Evolutionary conservation across 495 filamentous ascomycete species (phyloP).

Genomic region (Lichenothelia convexa): DNA sequence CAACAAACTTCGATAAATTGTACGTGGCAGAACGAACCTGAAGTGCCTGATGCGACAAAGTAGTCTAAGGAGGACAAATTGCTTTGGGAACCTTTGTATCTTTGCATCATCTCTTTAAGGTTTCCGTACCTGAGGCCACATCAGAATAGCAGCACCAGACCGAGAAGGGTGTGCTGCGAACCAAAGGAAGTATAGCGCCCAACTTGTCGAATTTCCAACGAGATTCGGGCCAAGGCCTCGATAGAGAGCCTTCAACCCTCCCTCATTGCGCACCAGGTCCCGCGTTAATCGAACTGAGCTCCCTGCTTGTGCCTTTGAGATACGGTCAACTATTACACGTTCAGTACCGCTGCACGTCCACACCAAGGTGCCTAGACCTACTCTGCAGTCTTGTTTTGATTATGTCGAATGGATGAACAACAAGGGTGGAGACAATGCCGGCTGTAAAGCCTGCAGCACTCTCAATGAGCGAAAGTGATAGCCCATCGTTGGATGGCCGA

Average conservation of each 20-base stretch:
- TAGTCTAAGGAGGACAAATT: slow-evolving; percentile 55
- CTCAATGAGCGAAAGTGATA: slow-evolving; percentile 69
- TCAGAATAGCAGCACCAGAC: not conserved
- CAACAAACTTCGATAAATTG: too few species aligned
- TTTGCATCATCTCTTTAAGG: slow-evolving; percentile 31
- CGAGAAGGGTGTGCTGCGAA: slow-evolving; percentile 1
- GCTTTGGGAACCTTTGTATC: slow-evolving; percentile 7
- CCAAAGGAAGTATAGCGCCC: slow-evolving; percentile 79
- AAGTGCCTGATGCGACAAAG: slow-evolving; percentile 60
- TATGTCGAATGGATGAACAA: slow-evolving; percentile 76
- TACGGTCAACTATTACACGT: slow-evolving; percentile 28
- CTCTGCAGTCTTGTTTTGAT: slow-evolving; percentile 92
- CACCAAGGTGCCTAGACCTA: too few species aligned
- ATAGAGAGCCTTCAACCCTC: slow-evolving; percentile 52
- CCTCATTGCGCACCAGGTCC: slow-evolving; percentile 37
- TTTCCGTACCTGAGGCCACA: slow-evolving; percentile 30
- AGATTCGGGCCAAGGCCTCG: slow-evolving; percentile 80
- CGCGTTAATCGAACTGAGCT: slow-evolving; percentile 36
- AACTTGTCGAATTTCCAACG: slow-evolving; percentile 73
- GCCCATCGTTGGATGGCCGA: slow-evolving; percentile 23
- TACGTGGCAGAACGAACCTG: too few species aligned
- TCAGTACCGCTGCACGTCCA: not conserved
- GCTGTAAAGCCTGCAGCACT: slow-evolving; percentile 78
- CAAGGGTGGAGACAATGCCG: slow-evolving; percentile 66
- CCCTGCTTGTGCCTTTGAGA: too few species aligned